Percentiles rank a stretch among this genome's conserved stretches.
Conservation (phyloP, 352 stramenopile species). For the Paralagenidium karlingii region DNA sequence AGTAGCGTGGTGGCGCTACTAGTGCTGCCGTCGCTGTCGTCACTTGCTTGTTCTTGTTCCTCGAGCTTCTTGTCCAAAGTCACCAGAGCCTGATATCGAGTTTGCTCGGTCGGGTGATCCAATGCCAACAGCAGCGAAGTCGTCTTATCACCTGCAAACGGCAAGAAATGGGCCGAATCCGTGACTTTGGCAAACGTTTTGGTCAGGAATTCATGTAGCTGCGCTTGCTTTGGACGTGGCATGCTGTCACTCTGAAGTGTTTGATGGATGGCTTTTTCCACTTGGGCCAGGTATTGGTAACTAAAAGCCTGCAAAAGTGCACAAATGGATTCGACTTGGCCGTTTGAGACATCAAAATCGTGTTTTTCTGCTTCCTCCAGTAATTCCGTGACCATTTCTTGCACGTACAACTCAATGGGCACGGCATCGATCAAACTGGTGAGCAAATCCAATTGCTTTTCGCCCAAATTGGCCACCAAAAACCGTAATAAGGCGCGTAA, state of each 20-base stretch:
- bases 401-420: slow-evolving; percentile 27
- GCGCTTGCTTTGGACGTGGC: slow-evolving; percentile 14
- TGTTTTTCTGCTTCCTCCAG: slow-evolving; percentile 23
- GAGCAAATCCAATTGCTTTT: slow-evolving; percentile 25
- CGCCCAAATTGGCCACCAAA: slow-evolving; percentile 30
- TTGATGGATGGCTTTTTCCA: slow-evolving; percentile 23
- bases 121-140: slow-evolving; percentile 65
- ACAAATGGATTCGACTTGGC: slow-evolving; percentile 28
- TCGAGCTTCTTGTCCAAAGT: slow-evolving; percentile 43
- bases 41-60: slow-evolving; percentile 3
- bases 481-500: slow-evolving; percentile 37
- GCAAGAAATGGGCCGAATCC: slow-evolving; percentile 70
- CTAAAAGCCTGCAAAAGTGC: slow-evolving; percentile 29
- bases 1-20: no score
- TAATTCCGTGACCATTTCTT: slow-evolving; percentile 33
- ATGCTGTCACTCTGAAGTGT: slow-evolving; percentile 6
- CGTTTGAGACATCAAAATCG: slow-evolving; percentile 21
- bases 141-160: slow-evolving; percentile 26
- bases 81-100: slow-evolving; percentile 60
- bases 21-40: no score
- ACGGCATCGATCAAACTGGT: slow-evolving; percentile 24
- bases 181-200: slow-evolving; percentile 55
- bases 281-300: slow-evolving; percentile 41
- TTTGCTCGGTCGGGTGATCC: slow-evolving; percentile 63
- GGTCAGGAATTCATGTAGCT: slow-evolving; percentile 42